A percentile compares a stretch with the other conserved stretches of the same genome.
These are phyloP conservation scores for Hordeum marinum DNA, from an alignment of 176 grass and related monocot genomes.

Conservation along the genomic window DNA sequence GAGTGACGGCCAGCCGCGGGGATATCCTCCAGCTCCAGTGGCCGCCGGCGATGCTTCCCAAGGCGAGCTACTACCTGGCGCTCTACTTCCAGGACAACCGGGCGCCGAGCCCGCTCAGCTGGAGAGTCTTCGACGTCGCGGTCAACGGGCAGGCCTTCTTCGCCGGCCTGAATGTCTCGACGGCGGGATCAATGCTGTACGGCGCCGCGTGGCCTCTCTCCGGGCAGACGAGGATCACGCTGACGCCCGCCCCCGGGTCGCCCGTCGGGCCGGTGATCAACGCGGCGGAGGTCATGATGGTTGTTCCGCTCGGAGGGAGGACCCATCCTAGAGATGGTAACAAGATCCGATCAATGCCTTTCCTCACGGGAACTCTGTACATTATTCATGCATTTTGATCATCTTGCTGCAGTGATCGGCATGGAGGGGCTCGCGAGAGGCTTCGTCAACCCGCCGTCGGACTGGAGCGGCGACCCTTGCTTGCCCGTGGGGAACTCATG, in stretches of 20 bases:
- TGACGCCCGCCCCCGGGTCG: constrained; percentile 49
- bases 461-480: constrained; percentile 94
- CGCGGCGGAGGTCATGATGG: constrained; percentile 70
- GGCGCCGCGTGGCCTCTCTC: constrained; percentile 54
- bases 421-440: constrained; percentile 68
- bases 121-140: constrained; percentile 71
- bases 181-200: constrained; percentile 55
- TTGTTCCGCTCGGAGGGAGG: constrained; percentile 68
- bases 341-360: background rate
- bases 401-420: constrained; percentile 54
- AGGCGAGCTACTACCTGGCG: constrained; percentile 72
- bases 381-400: background rate
- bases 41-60: constrained; percentile 55
- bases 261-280: constrained; percentile 88
- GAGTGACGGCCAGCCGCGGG: constrained; percentile 40
- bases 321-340: constrained; percentile 91
- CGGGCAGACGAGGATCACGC: constrained; percentile 54
- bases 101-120: constrained; percentile 46
- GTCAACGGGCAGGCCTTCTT: constrained; percentile 70
- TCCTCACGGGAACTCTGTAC: background rate
- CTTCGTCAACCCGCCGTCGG: constrained; percentile 47
- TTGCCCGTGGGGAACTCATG: constrained; percentile 68
- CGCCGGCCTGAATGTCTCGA: constrained; percentile 68
- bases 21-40: constrained; percentile 56
- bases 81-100: constrained; percentile 95